Conservation (phyloP, 345 rosid genomes). For the Eucalyptus curtisii region DNA sequence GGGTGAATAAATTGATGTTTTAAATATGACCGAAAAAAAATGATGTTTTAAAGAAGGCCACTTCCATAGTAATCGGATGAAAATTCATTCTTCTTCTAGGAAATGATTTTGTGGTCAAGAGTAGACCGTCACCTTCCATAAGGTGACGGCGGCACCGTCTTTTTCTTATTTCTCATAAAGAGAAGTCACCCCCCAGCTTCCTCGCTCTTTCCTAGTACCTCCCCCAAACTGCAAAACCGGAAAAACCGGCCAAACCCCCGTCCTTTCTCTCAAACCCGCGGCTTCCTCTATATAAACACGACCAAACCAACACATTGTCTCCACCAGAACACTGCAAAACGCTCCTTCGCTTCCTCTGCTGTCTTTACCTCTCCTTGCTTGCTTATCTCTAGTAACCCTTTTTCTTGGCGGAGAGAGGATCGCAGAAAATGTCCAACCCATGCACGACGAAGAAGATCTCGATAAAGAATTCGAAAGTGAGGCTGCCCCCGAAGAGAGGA, state of each 20-base stretch:
- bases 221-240: not conserved
- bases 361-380: not conserved
- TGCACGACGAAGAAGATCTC: too few relatives aligned
- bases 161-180: not conserved
- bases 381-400: not conserved
- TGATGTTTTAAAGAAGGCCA: too few relatives aligned
- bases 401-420: not conserved
- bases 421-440: not conserved
- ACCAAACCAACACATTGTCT: not conserved
- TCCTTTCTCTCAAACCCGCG: not conserved
- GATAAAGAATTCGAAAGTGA: not conserved
- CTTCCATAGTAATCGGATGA: too few relatives aligned
- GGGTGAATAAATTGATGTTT: rapidly evolving
- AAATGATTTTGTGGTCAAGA: too few relatives aligned
- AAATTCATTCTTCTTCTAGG: too few relatives aligned
- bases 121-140: too few relatives aligned
- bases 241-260: not conserved
- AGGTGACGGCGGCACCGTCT: too few relatives aligned
- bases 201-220: not conserved
- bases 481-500: not conserved
- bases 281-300: not conserved
- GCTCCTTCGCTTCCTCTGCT: not conserved
- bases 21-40: too few relatives aligned
- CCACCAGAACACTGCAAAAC: not conserved
- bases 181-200: not conserved